These are phyloP conservation scores for Rhizomucor miehei DNA, from an alignment of 371 early-diverging fungal genomes.

Conservation along the genomic window DNA sequence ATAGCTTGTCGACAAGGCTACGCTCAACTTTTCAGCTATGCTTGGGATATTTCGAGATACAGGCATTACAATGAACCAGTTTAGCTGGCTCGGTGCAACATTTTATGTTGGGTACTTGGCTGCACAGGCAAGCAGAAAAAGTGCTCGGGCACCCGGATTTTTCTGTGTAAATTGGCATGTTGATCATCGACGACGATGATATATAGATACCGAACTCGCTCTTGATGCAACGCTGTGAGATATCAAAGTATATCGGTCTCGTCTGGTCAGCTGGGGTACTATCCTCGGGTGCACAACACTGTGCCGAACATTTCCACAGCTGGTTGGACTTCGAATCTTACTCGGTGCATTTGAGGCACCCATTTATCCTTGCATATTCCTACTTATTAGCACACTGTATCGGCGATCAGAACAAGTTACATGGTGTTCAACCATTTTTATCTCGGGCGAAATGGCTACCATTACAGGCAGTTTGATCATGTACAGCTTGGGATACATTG, in stretches of 20 bases:
- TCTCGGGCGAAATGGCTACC: conserved; percentile 23
- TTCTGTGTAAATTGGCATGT: too few relatives aligned
- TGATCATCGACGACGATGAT: too few relatives aligned
- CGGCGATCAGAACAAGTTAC: conserved; percentile 31
- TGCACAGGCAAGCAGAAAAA: conserved; percentile 22
- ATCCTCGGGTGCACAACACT: conserved; percentile 21
- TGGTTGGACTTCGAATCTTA: conserved; percentile 29
- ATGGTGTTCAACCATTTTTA: conserved; percentile 27
- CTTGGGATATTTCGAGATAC: conserved; percentile 25
- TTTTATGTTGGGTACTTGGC: conserved; percentile 34
- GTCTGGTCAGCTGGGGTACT: conserved; percentile 31
- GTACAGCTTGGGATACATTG: conserved; percentile 29
- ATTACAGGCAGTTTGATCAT: conserved; percentile 25
- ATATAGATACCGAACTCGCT: conserved; percentile 35
- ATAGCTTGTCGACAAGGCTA: conserved; percentile 36
- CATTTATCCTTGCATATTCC: conserved; percentile 16
- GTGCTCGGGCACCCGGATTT: too few relatives aligned
- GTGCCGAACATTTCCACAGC: conserved; percentile 25
- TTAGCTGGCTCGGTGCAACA: conserved; percentile 32
- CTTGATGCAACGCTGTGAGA: conserved; percentile 26
- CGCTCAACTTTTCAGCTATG: conserved; percentile 24
- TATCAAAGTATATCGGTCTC: conserved; percentile 29
- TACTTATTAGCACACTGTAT: conserved; percentile 34
- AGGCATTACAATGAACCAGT: conserved; percentile 18
- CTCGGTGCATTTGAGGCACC: conserved; percentile 30